Conservation (phyloP, 441 rosid species). For the Populus hybrid region DNA sequence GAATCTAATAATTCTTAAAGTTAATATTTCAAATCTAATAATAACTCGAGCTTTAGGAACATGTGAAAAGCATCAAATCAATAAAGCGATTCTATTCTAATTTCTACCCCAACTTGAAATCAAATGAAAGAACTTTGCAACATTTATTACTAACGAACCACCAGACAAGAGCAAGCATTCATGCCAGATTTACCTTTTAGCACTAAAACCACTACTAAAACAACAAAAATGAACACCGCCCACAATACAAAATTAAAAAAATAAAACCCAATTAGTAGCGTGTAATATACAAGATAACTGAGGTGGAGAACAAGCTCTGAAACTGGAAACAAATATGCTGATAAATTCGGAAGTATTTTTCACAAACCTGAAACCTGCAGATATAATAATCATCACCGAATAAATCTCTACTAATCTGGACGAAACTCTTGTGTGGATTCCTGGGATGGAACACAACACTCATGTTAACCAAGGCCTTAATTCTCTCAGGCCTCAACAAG, state of each 20-base stretch:
- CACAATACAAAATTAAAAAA: background rate
- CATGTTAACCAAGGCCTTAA: slow-evolving; percentile 49
- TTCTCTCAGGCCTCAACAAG: slow-evolving; percentile 56
- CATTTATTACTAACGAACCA: background rate
- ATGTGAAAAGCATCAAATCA: background rate
- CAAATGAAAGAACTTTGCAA: background rate
- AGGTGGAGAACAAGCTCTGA: background rate
- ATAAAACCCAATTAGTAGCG: background rate
- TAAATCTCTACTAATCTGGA: slow-evolving; percentile 37
- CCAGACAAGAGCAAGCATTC: background rate
- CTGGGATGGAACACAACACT: slow-evolving; percentile 57
- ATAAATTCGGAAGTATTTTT: background rate
- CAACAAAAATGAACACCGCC: background rate
- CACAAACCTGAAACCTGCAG: slow-evolving; percentile 68
- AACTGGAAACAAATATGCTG: background rate
- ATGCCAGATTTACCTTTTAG: background rate
- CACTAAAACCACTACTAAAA: background rate
- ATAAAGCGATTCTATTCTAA: background rate
- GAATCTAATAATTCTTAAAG: too few relatives aligned
- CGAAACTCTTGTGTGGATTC: slow-evolving; percentile 41
- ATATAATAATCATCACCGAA: slow-evolving; percentile 75
- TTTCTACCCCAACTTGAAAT: background rate
- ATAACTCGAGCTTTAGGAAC: background rate
- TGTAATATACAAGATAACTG: background rate
- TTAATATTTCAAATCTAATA: too few relatives aligned